Conservation (phyloP, 1,284 basidiomycete genomes). For the Pholiota adiposa region DNA sequence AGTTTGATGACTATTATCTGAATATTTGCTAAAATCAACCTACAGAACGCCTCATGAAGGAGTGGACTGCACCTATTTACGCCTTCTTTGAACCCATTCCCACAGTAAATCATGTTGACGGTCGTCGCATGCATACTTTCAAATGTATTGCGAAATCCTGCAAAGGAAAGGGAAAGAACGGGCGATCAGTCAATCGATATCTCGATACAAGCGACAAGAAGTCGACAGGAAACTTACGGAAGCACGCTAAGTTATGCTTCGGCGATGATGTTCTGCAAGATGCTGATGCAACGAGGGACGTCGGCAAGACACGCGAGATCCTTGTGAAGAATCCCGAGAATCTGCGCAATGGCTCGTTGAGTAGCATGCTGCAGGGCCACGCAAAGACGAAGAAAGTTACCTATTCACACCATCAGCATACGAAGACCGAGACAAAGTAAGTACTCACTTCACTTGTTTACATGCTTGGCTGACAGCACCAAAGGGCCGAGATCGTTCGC, state of each 20-base stretch:
- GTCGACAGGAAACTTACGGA: constrained; percentile 39
- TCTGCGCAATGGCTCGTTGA: constrained; percentile 28
- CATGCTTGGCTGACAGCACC: background rate
- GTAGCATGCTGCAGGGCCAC: background rate
- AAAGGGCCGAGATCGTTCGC: constrained; percentile 10
- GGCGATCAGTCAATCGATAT: constrained; percentile 31
- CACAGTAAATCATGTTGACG: constrained; percentile 7
- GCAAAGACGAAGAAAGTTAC: constrained; percentile 22
- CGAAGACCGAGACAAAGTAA: constrained; percentile 6
- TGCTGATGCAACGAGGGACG: constrained; percentile 24
- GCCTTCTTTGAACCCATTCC: constrained; percentile 3
- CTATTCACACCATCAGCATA: constrained; percentile 14
- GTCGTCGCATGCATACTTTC: constrained; percentile 35
- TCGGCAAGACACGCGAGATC: no score
- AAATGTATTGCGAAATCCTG: constrained; percentile 33
- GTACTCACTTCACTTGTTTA: background rate
- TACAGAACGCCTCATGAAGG: background rate
- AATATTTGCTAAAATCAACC: no score
- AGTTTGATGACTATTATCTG: no score
- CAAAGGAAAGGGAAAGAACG: constrained; percentile 19
- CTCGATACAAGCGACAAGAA: constrained; percentile 33
- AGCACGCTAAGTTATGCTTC: constrained; percentile 41
- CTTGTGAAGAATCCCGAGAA: constrained; percentile 5
- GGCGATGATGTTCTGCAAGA: constrained; percentile 32
- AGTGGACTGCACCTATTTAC: constrained; percentile 13